Percentiles rank a stretch among this genome's conserved stretches.
phyloP scores from a whole-genome alignment of 2,329 filamentous ascomycete genomes.

The Epichloe typhina region DNA sequence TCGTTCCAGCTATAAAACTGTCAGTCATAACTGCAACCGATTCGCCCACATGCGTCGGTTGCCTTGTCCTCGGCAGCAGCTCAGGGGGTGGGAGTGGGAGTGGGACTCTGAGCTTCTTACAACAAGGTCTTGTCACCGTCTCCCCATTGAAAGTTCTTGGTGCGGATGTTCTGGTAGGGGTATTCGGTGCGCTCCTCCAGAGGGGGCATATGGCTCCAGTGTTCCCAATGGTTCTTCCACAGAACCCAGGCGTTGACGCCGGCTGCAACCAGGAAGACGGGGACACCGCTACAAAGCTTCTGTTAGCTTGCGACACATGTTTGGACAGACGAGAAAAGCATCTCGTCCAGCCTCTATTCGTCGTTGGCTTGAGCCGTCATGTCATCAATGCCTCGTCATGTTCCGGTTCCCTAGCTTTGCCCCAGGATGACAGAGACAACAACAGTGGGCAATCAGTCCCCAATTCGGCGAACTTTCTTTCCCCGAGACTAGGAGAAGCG shows the following conservation, averaged over 20 bases:
- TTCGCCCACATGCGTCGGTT: background rate
- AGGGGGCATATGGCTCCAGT: slow-evolving; percentile 74
- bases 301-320: slow-evolving; percentile 1
- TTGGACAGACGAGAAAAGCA: background rate
- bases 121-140: slow-evolving; percentile 67
- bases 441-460: background rate
- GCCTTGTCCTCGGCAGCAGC: background rate
- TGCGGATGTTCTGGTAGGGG: slow-evolving; percentile 93
- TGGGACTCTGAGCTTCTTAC: slow-evolving; percentile 26
- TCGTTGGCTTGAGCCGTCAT: background rate
- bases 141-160: slow-evolving; percentile 92
- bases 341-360: background rate
- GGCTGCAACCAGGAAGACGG: slow-evolving; percentile 60
- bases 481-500: background rate
- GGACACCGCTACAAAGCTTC: slow-evolving; percentile 46
- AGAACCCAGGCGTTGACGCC: slow-evolving; percentile 76
- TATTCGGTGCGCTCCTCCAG: slow-evolving; percentile 89
- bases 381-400: background rate
- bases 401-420: background rate
- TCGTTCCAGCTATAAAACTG: slow-evolving; percentile 65
- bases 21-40: background rate
- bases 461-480: background rate
- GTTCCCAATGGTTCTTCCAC: slow-evolving; percentile 95
- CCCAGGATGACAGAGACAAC: background rate
- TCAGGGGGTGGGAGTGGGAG: background rate